Conservation (phyloP, 495 filamentous ascomycete species). For the Lineolata rhizophorae region DNA sequence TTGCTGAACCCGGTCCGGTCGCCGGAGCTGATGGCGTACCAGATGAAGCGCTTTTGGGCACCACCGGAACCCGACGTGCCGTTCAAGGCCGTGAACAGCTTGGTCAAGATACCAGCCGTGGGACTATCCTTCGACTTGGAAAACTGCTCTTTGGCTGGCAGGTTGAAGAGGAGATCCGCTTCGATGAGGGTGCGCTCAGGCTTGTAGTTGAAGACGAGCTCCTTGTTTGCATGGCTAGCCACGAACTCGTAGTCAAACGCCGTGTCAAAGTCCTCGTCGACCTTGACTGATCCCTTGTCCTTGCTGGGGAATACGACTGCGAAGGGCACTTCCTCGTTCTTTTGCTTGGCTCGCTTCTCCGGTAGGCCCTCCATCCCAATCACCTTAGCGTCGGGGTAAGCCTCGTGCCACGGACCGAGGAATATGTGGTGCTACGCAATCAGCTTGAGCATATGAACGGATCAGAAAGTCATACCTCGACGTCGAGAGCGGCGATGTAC, state of each 20-base stretch:
- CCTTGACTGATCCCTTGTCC: constrained; percentile 25
- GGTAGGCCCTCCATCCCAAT: constrained; percentile 69
- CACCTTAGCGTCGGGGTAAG: constrained; percentile 55
- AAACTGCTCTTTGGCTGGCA: constrained; percentile 78
- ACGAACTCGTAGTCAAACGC: constrained; percentile 83
- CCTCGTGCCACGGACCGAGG: constrained; percentile 58
- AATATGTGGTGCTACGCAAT: constrained; percentile 59
- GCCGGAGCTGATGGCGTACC: constrained; percentile 44
- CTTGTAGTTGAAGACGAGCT: constrained; percentile 70
- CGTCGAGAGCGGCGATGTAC: constrained; percentile 72
- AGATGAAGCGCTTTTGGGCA: constrained; percentile 60
- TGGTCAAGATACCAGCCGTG: constrained; percentile 35
- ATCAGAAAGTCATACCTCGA: constrained; percentile 25
- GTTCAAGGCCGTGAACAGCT: constrained; percentile 36
- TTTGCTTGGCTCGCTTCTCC: constrained; percentile 52
- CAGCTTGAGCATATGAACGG: neutral
- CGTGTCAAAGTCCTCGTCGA: constrained; percentile 57
- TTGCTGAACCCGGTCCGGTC: constrained; percentile 47
- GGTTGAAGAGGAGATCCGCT: constrained; percentile 81
- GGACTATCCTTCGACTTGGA: constrained; percentile 32
- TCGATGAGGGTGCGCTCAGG: constrained; percentile 67
- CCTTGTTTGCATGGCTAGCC: constrained; percentile 56
- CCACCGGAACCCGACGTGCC: constrained; percentile 39
- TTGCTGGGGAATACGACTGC: constrained; percentile 38
- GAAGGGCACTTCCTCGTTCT: constrained; percentile 49